Percentiles rank a stretch among this genome's conserved stretches.
Evolutionary conservation across 768 basidiomycete species (phyloP).

Genomic region (Lactarius sp.): DNA sequence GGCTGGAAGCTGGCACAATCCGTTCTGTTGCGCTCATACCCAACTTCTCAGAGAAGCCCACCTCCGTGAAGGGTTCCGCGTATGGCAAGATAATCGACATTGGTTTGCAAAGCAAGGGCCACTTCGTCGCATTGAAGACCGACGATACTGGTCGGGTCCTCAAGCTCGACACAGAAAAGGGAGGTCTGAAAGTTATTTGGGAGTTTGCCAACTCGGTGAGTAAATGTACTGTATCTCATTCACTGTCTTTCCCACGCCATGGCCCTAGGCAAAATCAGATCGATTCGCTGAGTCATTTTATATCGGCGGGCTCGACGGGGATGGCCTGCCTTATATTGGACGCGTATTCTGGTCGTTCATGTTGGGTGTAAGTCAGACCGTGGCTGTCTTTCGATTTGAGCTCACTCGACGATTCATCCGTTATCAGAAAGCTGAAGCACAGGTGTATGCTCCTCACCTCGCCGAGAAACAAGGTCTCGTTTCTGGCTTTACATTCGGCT

Average conservation of each 20-base stretch:
- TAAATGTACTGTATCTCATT: background rate
- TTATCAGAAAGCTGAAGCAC: slow-evolving; percentile 48
- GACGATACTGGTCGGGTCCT: slow-evolving; percentile 58
- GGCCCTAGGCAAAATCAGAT: slow-evolving; percentile 38
- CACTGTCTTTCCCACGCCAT: background rate
- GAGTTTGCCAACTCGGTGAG: slow-evolving; percentile 55
- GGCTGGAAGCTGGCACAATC: slow-evolving; percentile 51
- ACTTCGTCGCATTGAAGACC: slow-evolving; percentile 52
- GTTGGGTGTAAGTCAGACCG: slow-evolving; percentile 41
- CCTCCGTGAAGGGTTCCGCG: slow-evolving; percentile 37
- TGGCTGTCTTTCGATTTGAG: background rate
- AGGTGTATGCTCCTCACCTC: slow-evolving; percentile 49
- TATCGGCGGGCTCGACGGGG: slow-evolving; percentile 48
- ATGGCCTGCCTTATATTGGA: slow-evolving; percentile 51
- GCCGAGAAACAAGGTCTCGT: slow-evolving; percentile 43
- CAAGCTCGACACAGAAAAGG: slow-evolving; percentile 41
- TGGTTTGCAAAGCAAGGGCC: slow-evolving; percentile 50
- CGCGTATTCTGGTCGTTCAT: slow-evolving; percentile 64
- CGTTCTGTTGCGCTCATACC: slow-evolving; percentile 49
- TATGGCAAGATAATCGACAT: slow-evolving; percentile 59
- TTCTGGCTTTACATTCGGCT: slow-evolving; percentile 54
- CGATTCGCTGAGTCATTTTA: slow-evolving; percentile 49
- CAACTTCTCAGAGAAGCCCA: slow-evolving; percentile 45
- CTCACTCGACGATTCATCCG: slow-evolving; percentile 8
- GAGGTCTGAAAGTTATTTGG: slow-evolving; percentile 40